Percentiles rank a stretch among this genome's conserved stretches.
These are phyloP conservation scores for Lachancea fermentati DNA, from an alignment of 805 yeast species.

Conservation along the genomic window DNA sequence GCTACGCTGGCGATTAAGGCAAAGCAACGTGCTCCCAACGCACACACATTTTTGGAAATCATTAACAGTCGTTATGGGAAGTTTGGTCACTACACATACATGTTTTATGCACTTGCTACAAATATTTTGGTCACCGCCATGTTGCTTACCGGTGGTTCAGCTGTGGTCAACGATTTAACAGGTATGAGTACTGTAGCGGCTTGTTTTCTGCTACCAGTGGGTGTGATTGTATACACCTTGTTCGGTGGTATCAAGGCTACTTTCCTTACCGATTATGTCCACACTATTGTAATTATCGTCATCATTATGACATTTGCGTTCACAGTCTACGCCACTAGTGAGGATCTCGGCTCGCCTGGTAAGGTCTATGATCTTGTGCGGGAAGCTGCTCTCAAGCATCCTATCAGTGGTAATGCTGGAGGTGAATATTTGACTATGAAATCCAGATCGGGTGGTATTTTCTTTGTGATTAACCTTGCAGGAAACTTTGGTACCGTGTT, in stretches of 20 bases:
- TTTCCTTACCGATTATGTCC: conserved; percentile 64
- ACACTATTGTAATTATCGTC: conserved; percentile 73
- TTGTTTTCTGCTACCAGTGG: conserved; percentile 74
- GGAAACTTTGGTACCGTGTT: conserved; percentile 90
- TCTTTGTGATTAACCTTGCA: conserved; percentile 80
- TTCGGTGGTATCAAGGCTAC: conserved; percentile 84
- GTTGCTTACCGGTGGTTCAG: conserved; percentile 88
- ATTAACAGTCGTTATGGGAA: conserved; percentile 76
- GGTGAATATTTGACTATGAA: conserved; percentile 89
- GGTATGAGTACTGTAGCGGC: conserved; percentile 83
- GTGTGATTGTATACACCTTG: conserved; percentile 66
- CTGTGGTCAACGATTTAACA: conserved; percentile 71
- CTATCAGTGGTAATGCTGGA: conserved; percentile 72
- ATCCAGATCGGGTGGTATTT: conserved; percentile 81
- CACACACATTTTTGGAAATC: conserved; percentile 87
- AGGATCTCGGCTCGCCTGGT: conserved; percentile 73
- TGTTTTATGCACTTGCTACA: conserved; percentile 81
- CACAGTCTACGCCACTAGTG: conserved; percentile 66
- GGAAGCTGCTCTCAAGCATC: conserved; percentile 51
- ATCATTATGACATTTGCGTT: conserved; percentile 79
- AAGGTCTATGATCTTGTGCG: conserved; percentile 70
- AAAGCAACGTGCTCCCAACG: conserved; percentile 83
- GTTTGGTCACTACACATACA: conserved; percentile 60
- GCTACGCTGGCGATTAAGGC: conserved; percentile 85
- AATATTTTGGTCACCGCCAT: conserved; percentile 88